Evolutionary conservation across 805 yeast species (phyloP).

Genomic region (Teunomyces panamensis): DNA sequence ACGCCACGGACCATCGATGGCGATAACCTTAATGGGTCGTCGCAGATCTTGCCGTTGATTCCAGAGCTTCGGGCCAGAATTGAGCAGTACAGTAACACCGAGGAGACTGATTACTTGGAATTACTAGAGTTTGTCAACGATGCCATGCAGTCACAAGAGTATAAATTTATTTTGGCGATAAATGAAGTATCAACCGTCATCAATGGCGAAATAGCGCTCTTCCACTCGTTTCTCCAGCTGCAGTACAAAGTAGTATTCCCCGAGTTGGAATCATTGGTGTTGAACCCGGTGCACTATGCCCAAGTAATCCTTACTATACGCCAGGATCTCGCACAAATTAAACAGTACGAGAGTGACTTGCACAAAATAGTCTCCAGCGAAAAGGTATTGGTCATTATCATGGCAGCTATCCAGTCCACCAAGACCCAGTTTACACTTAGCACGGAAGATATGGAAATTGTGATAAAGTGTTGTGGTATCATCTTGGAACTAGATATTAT

Average conservation of each 20-base stretch:
- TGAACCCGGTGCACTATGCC: slow-evolving; percentile 62
- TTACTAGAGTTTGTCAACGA: slow-evolving; percentile 25
- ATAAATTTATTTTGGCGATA: slow-evolving; percentile 49
- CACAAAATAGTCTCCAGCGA: slow-evolving; percentile 53
- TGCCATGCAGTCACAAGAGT: slow-evolving; percentile 38
- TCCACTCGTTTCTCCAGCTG: slow-evolving; percentile 49
- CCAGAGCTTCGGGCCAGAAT: slow-evolving; percentile 22
- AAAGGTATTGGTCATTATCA: slow-evolving; percentile 65
- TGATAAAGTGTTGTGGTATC: slow-evolving; percentile 47
- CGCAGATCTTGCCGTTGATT: slow-evolving; percentile 19
- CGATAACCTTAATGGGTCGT: slow-evolving; percentile 19
- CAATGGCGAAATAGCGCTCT: slow-evolving; percentile 48
- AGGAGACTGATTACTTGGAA: slow-evolving; percentile 29
- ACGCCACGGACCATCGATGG: slow-evolving; percentile 2
- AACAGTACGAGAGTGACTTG: slow-evolving; percentile 33
- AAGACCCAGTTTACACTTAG: slow-evolving; percentile 23
- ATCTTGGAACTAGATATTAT: slow-evolving; percentile 45
- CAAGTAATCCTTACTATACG: slow-evolving; percentile 50
- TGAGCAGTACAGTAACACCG: slow-evolving; percentile 18
- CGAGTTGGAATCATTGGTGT: slow-evolving; percentile 63
- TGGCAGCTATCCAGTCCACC: slow-evolving; percentile 61
- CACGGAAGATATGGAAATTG: slow-evolving; percentile 29
- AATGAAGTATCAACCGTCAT: slow-evolving; percentile 56
- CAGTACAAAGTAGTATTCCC: slow-evolving; percentile 64
- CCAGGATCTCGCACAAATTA: slow-evolving; percentile 36